Conservation (phyloP, 2,329 filamentous ascomycete species). For the Dactylonectria estremocensis region DNA sequence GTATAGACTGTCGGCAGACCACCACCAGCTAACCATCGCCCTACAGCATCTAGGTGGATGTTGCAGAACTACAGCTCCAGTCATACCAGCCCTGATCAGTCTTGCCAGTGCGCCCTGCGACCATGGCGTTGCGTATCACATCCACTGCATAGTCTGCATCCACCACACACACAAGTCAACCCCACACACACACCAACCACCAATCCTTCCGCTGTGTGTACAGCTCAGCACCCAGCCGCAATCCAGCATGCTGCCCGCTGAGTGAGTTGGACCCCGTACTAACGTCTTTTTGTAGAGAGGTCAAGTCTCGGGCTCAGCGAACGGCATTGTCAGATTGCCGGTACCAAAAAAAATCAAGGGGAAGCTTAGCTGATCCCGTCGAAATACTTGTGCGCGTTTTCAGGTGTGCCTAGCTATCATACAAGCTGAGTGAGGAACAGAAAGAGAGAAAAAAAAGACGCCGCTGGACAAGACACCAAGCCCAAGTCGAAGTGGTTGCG, state of each 20-base stretch:
- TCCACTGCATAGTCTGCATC: constrained; percentile 23
- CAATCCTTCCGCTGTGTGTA: background rate
- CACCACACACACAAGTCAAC: constrained; percentile 9
- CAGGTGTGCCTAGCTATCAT: background rate
- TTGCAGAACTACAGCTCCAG: constrained; percentile 19
- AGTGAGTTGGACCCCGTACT: background rate
- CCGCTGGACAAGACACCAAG: constrained; percentile 9
- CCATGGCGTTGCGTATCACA: constrained; percentile 31
- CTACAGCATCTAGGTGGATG: constrained; percentile 28
- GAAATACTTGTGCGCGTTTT: background rate
- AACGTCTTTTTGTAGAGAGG: background rate
- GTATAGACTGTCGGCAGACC: background rate
- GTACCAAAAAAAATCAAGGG: background rate
- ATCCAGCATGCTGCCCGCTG: constrained; percentile 1
- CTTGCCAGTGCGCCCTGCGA: constrained; percentile 18
- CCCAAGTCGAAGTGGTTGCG: constrained; percentile 1
- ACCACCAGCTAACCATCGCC: constrained; percentile 1
- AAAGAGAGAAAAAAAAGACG: background rate
- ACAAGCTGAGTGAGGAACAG: too few relatives aligned
- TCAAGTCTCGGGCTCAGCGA: constrained; percentile 1
- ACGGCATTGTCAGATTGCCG: background rate
- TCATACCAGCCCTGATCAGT: background rate
- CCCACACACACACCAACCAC: constrained; percentile 11
- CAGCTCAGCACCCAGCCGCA: constrained; percentile 6
- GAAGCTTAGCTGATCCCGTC: background rate